Evolutionary conservation across 805 yeast genomes (phyloP), one percentile per base, ranked within the genome.

Genomic region (Nakazawaea populi): DNA sequence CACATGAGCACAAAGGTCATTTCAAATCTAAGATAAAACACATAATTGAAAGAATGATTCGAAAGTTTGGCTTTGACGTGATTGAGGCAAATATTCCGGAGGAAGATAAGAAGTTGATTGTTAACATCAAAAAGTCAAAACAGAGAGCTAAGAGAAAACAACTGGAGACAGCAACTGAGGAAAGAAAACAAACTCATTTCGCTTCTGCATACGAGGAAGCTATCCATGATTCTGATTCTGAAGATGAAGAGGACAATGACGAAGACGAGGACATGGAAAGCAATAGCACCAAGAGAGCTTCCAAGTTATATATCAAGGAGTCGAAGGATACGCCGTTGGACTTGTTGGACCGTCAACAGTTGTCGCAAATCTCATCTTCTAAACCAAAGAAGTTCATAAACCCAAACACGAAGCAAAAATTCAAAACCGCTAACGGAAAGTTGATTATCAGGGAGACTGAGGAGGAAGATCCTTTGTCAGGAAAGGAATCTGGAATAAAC

Each of bases 1-100:
- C 97, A 41, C 94, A 89, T 65, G 97, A 91, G 65, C 97, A 92
- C 68, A 89, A 89, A 62, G 95, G 96, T 45, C 96, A 90, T 64
- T 94, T 94, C 77, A 90, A 89, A 65, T 80, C 91, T 11, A 92
- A 89, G 67, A 92, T 94, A 37, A 89, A 89, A 71, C 97, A 94
- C 63, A 86, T 94, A 49, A 74, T 94, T 55, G 99, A 94, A 74
- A 80, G 98, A 60, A 73, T 94, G 61, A 80, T 92, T 49, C 81
- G 99, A 65, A 83, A 90, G 63, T 89, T 89, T 63, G 97, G 98
- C n/a, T 77, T 80, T 55, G 97, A 91, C 35, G 77, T 73, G n/a
- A 79, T 94, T 48, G 96, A 87, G 62, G 72, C 72, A 49, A 79
- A 82, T 47, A 90, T 94, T 70, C 99, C 99, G 9, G 96, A 87